Evolutionary conservation across 371 early-diverging fungal species (phyloP).

Genomic region (Capillidium heterosporum): DNA sequence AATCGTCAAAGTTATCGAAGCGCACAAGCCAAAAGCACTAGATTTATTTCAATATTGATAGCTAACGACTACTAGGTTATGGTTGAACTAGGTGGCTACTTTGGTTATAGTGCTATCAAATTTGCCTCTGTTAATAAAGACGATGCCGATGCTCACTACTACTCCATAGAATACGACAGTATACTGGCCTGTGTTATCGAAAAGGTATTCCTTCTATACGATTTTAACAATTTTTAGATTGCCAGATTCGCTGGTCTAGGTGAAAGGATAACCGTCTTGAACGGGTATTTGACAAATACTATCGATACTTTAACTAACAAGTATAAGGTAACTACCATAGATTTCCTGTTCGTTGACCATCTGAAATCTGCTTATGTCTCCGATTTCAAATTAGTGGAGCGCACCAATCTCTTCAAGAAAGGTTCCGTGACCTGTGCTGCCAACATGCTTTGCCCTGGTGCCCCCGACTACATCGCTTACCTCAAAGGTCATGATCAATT

Average conservation of each 20-base stretch:
- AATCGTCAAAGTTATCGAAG: constrained; percentile 5
- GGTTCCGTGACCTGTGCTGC: constrained; percentile 11
- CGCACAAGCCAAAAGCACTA: constrained; percentile 7
- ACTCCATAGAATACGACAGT: constrained; percentile 9
- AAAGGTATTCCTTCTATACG: not conserved
- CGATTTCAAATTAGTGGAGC: constrained; percentile 10
- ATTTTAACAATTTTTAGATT: not conserved
- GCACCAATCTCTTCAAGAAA: not conserved
- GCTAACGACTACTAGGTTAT: not conserved
- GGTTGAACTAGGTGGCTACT: constrained; percentile 8
- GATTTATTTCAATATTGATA: not conserved
- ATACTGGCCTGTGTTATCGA: constrained; percentile 6
- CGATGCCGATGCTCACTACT: constrained; percentile 7
- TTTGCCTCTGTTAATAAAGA: constrained; percentile 8
- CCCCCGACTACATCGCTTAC: constrained; percentile 11
- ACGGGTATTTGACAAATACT: constrained; percentile 3
- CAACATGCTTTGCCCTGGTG: constrained; percentile 13
- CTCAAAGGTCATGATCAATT: not conserved
- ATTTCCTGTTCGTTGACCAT: constrained; percentile 14
- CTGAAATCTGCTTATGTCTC: constrained; percentile 10
- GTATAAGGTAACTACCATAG: constrained; percentile 4
- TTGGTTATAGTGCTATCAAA: constrained; percentile 11
- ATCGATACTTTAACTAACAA: not conserved
- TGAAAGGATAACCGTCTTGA: constrained; percentile 6
- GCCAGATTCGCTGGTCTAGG: constrained; percentile 9